Conservation (phyloP, 495 filamentous ascomycete genomes). For the Bryoglossum gracile region DNA sequence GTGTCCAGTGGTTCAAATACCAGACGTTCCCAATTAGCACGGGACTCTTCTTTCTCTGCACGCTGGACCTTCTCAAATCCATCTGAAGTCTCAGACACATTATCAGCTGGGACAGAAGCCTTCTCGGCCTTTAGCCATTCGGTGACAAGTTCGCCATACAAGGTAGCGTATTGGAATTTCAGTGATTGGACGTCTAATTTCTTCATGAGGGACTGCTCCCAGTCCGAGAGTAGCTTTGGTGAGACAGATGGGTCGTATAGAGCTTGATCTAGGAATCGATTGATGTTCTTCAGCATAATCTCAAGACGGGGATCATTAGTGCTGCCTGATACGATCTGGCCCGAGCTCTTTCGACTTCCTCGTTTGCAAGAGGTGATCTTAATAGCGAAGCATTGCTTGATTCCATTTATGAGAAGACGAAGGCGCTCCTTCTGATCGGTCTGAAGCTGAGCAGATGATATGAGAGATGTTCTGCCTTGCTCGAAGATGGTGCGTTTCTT, state of each 20-base stretch:
- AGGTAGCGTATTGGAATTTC: conserved; percentile 52
- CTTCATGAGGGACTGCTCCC: conserved; percentile 42
- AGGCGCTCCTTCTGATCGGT: conserved; percentile 30
- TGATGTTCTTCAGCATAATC: conserved; percentile 37
- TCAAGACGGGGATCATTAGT: conserved; percentile 29
- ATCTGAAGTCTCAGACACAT: conserved; percentile 26
- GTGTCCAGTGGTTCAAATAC: conserved; percentile 48
- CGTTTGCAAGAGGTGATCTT: conserved; percentile 20
- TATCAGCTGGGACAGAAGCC: conserved; percentile 3
- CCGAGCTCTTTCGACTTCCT: conserved; percentile 8
- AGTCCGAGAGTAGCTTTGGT: conserved; percentile 35
- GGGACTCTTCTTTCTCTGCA: conserved; percentile 40
- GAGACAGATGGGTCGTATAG: conserved; percentile 51
- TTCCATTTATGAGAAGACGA: conserved; percentile 32
- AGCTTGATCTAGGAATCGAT: conserved; percentile 49
- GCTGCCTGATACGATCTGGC: conserved; percentile 22
- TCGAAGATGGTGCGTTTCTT: conserved; percentile 51
- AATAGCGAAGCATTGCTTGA: conserved; percentile 33
- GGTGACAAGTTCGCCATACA: conserved; percentile 55
- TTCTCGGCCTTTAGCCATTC: conserved; percentile 47
- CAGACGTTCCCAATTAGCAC: conserved; percentile 46
- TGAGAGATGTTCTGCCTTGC: conserved; percentile 29
- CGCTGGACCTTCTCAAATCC: conserved; percentile 37
- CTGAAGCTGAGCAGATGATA: conserved; percentile 26
- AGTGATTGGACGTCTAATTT: conserved; percentile 43